Percentiles rank a stretch among this genome's conserved stretches.
Conservation (phyloP, 305 asterid genomes). For the Fraxinus albicans region DNA sequence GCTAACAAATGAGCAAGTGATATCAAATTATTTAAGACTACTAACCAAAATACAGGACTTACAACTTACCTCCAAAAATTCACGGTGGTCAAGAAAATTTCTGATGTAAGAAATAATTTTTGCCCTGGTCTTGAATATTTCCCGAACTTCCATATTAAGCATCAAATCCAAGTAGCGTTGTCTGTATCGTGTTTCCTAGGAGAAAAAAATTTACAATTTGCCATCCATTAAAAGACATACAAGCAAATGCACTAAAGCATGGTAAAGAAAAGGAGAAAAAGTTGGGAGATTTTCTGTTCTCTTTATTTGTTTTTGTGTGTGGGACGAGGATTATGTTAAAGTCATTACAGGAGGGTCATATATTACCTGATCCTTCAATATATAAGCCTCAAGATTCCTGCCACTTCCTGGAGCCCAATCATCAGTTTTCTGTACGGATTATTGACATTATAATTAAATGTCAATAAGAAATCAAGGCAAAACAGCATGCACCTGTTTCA, state of each 20-base stretch:
- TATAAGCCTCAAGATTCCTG: slow-evolving; percentile 67
- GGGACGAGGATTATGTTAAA: neutral
- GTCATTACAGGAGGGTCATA: neutral
- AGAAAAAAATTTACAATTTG: slow-evolving; percentile 15
- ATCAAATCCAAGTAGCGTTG: slow-evolving; percentile 90
- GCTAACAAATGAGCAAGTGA: neutral
- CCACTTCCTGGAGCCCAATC: slow-evolving; percentile 75
- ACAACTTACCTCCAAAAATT: slow-evolving; percentile 69
- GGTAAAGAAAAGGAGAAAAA: neutral
- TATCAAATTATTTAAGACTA: neutral
- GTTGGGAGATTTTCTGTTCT: neutral
- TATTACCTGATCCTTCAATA: slow-evolving; percentile 78
- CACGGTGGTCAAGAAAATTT: slow-evolving; percentile 62
- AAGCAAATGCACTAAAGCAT: neutral
- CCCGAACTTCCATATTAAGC: slow-evolving; percentile 76
- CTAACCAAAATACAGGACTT: neutral
- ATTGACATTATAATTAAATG: slow-evolving; percentile 10
- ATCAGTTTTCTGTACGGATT: slow-evolving; percentile 49
- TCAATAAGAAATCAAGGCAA: slow-evolving; percentile 19
- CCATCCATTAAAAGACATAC: neutral
- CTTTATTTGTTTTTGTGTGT: neutral
- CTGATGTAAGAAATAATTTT: slow-evolving; percentile 63
- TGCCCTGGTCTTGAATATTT: slow-evolving; percentile 77
- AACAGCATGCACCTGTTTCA: neutral
- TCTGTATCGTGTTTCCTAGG: slow-evolving; percentile 85